Percentiles rank a stretch among this genome's conserved stretches.
Evolutionary conservation across 257 asterid genomes (phyloP).

Genomic region (Lantana camara): DNA sequence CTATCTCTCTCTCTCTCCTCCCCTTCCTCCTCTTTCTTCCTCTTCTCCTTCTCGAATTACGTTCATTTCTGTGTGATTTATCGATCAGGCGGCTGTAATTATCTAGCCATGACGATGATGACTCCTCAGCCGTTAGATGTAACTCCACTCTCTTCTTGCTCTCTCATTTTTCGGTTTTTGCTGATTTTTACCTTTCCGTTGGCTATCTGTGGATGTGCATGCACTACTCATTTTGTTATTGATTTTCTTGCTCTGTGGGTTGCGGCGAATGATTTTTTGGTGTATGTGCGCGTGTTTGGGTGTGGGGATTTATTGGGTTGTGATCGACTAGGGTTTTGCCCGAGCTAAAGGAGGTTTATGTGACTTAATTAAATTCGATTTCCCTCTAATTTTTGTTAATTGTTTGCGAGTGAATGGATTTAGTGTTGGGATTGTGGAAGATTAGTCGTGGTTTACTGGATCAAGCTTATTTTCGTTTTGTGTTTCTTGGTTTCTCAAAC

Average conservation of each 20-base stretch:
- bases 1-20: conserved; percentile 14
- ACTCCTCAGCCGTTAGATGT: conserved; percentile 88
- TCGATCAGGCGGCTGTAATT: conserved; percentile 54
- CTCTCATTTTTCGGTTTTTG: conserved; percentile 23
- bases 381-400: neutral
- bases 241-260: conserved; percentile 4
- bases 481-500: conserved; percentile 16
- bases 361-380: conserved; percentile 29
- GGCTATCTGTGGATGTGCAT: conserved; percentile 30
- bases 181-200: conserved; percentile 17
- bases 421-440: conserved; percentile 25
- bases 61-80: conserved; percentile 37
- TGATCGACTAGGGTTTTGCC: conserved; percentile 75
- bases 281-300: conserved; percentile 15
- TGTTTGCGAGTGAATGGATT: conserved; percentile 23
- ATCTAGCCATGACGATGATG: conserved; percentile 72
- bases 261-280: conserved; percentile 11
- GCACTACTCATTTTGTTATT: conserved; percentile 20
- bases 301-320: conserved; percentile 29
- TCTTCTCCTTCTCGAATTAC: conserved; percentile 22
- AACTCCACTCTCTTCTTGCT: conserved; percentile 31
- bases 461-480: conserved; percentile 38
- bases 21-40: conserved; percentile 17
- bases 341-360: conserved; percentile 37
- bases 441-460: conserved; percentile 39